phyloP scores from a whole-genome alignment of 139 green algal species.

The Tetradesmus lagerheimii region DNA sequence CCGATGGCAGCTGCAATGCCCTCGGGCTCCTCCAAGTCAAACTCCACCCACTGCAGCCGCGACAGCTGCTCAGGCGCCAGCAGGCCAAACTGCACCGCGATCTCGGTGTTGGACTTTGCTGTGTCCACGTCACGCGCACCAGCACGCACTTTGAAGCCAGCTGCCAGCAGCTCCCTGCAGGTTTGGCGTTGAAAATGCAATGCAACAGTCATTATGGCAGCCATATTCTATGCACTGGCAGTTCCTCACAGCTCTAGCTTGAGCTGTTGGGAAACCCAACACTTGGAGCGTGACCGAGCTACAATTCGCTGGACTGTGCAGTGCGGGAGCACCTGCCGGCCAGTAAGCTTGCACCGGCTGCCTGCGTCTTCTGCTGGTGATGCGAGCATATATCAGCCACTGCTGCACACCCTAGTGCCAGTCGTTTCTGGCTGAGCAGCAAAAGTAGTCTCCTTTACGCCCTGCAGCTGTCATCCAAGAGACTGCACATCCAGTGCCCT shows the following conservation, averaged over 20 bases:
- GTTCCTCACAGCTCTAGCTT: too few relatives aligned
- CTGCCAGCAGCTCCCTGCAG: conserved; percentile 66
- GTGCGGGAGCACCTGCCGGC: too few relatives aligned
- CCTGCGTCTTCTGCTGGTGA: background rate
- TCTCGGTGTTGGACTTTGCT: conserved; percentile 63
- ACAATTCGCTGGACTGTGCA: too few relatives aligned
- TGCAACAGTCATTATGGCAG: too few relatives aligned
- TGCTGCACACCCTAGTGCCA: background rate
- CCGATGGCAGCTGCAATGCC: conserved; percentile 77
- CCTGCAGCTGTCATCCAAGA: background rate
- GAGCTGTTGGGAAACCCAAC: too few relatives aligned
- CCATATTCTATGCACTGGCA: too few relatives aligned
- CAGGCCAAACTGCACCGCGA: conserved; percentile 68
- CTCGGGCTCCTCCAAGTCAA: conserved; percentile 74
- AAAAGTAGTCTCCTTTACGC: too few relatives aligned
- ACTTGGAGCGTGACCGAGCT: too few relatives aligned
- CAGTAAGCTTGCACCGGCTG: background rate
- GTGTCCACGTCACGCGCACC: conserved; percentile 74
- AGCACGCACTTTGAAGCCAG: conserved; percentile 81
- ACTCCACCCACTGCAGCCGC: conserved; percentile 69
- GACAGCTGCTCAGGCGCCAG: conserved; percentile 59
- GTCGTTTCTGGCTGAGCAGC: too few relatives aligned
- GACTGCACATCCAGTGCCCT: background rate
- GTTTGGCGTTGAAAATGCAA: background rate
- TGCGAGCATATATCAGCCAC: too few relatives aligned